A percentile compares a stretch with the other conserved stretches of the same genome.
Evolutionary conservation across 75 land plant species (phyloP).

Genomic region (Isoetes taiwanensis): DNA sequence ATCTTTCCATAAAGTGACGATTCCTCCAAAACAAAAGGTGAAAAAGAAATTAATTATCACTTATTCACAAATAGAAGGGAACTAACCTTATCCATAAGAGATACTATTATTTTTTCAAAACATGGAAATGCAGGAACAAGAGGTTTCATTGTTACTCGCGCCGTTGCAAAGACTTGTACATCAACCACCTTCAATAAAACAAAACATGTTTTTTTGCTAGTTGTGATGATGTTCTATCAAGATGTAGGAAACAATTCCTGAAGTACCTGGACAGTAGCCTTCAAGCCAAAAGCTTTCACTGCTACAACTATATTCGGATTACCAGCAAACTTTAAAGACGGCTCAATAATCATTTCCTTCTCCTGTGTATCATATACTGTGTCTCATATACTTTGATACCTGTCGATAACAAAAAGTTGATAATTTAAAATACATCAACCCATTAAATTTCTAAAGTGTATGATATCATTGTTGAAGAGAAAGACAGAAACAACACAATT

Average conservation of each 20-base stretch:
- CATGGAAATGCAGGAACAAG: slow-evolving; percentile 89
- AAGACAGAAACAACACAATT: no score
- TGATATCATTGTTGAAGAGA: background rate
- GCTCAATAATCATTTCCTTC: slow-evolving; percentile 70
- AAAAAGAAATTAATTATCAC: background rate
- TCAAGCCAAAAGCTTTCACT: slow-evolving; percentile 40
- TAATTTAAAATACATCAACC: background rate
- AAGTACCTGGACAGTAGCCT: slow-evolving; percentile 70
- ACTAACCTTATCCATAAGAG: slow-evolving; percentile 94
- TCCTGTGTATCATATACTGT: slow-evolving; percentile 70
- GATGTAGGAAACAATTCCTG: no score
- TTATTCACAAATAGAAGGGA: background rate
- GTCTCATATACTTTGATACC: slow-evolving; percentile 79
- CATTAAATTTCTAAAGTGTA: background rate
- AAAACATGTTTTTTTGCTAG: background rate
- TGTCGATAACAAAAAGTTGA: slow-evolving; percentile 10
- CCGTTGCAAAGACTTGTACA: slow-evolving; percentile 92
- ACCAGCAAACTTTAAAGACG: slow-evolving; percentile 79
- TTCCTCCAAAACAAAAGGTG: background rate
- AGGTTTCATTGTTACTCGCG: slow-evolving; percentile 88
- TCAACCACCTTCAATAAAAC: slow-evolving; percentile 56
- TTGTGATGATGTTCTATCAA: no score
- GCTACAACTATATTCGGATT: slow-evolving; percentile 63
- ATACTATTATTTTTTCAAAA: slow-evolving; percentile 77
- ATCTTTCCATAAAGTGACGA: background rate